Conservation (phyloP, 169 alveolate species). For the Blepharisma undulans region DNA sequence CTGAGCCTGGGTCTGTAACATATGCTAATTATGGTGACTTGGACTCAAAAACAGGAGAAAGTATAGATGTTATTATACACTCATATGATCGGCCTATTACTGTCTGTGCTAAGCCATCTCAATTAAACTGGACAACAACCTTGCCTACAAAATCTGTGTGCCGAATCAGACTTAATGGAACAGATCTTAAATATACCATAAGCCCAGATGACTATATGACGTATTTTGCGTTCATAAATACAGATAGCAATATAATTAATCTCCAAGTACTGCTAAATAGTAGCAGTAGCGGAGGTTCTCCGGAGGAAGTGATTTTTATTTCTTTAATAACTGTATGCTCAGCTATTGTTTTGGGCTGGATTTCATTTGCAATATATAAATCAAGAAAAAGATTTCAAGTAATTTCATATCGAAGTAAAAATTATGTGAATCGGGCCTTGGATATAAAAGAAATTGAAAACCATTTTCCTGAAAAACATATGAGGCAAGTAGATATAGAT, state of each 20-base stretch:
- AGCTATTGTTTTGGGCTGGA: not conserved
- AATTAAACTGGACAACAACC: not conserved
- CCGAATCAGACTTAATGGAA: not conserved
- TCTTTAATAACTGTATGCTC: not conserved
- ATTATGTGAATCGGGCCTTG: not conserved
- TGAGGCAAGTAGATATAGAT: not conserved
- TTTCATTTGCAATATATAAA: not conserved
- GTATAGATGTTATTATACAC: not conserved
- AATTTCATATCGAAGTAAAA: not conserved
- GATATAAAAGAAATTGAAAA: not conserved
- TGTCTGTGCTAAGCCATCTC: not conserved
- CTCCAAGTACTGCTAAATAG: not conserved
- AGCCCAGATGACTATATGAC: not conserved
- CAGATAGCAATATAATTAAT: not conserved
- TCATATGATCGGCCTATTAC: not conserved
- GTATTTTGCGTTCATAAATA: not conserved
- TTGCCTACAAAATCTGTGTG: not conserved
- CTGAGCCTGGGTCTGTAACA: not conserved
- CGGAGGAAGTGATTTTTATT: not conserved
- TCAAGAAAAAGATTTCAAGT: not conserved
- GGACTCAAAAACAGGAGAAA: not conserved
- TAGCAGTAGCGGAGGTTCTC: not conserved
- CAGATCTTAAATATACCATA: not conserved
- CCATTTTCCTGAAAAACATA: not conserved
- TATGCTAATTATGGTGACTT: not conserved